Evolutionary conservation across 1,284 basidiomycete species (phyloP), one percentile per base, ranked within the genome.

Genomic region (Athelia psychrophila): DNA sequence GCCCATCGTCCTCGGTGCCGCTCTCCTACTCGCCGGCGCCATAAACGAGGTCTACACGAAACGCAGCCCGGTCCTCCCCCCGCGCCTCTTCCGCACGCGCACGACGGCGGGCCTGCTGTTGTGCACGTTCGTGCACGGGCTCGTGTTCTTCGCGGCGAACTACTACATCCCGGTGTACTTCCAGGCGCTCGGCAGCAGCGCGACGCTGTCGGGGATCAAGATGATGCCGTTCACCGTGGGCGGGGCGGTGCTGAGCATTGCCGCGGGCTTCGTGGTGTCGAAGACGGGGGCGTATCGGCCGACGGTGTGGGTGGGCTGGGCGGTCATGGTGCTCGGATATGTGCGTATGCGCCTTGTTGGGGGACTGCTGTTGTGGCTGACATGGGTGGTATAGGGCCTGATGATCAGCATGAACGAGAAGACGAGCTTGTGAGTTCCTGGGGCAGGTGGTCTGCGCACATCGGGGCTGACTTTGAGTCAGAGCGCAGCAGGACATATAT

Each of bases 61-160:
- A 52, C 72, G 76, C 12, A 71, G 71, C 19, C 76, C 83, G 0
- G 78, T 86, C 53, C 72, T 85, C 15, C 76, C 80, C 1, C 71
- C 76, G 9, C 66, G 78, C 8, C 50, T 81, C 16, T 78, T 80
- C 63, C 67, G 66, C 56, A 79, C 74, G 1, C 65, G 78, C 9
- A 81, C 78, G 3, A 75, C 78, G 0, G 64, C 68, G 3, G 56
- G 67, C 8, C 56, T 77, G 46, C 55, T 81, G 8, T 50, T 76
- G 27, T 64, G 67, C 44, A 65, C 61, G 3, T 65, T 76, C 53
- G 50, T 75, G 18, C 79, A 80, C 47, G 62, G 64, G 1, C 49
- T 74, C 16, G 54, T 59, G 16, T 79, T 80, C 61, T 74, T 77
- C 53, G 58, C 50, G 56, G 54, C 46, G 20, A 30, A 36, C 9